Evolutionary conservation across 2,329 filamentous ascomycete species (phyloP).

Genomic region (Ophiostoma ips): DNA sequence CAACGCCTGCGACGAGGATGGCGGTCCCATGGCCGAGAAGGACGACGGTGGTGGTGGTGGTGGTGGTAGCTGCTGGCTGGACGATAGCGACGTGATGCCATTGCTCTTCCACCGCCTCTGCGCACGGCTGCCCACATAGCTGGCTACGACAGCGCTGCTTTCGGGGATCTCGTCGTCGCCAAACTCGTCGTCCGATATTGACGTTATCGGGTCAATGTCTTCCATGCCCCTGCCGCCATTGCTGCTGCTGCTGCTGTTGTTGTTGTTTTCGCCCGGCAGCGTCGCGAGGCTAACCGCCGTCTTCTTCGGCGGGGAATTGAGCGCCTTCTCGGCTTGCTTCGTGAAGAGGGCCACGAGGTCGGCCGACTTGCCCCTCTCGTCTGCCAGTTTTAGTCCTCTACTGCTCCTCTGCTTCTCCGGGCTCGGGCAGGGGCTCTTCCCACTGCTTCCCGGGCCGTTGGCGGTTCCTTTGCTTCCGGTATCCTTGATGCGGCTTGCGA

Average conservation of each 20-base stretch:
- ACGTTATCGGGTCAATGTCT: not conserved
- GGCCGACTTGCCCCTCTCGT: slow-evolving; percentile 38
- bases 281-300: slow-evolving; percentile 11
- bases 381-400: slow-evolving; percentile 20
- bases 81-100: not conserved
- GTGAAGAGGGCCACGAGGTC: slow-evolving; percentile 48
- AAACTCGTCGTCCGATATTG: slow-evolving; percentile 31
- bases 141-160: slow-evolving; percentile 34
- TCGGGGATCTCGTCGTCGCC: slow-evolving; percentile 40
- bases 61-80: slow-evolving; percentile 1
- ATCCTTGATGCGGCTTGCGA: slow-evolving; percentile 8
- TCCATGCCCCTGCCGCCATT: too few relatives aligned
- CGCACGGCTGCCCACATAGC: slow-evolving; percentile 41
- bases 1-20: slow-evolving; percentile 5
- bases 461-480: slow-evolving; percentile 2
- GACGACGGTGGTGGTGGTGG: too few relatives aligned
- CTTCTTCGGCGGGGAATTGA: slow-evolving; percentile 20
- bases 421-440: slow-evolving; percentile 29
- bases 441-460: slow-evolving; percentile 9
- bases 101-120: slow-evolving; percentile 35
- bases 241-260: not conserved
- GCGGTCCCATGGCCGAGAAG: slow-evolving; percentile 6
- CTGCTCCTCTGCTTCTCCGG: slow-evolving; percentile 26
- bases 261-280: not conserved
- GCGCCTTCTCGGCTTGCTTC: slow-evolving; percentile 40